These are phyloP conservation scores for Paecilomyces sp. DNA, from an alignment of 2,329 filamentous ascomycete species.

Conservation along the genomic window DNA sequence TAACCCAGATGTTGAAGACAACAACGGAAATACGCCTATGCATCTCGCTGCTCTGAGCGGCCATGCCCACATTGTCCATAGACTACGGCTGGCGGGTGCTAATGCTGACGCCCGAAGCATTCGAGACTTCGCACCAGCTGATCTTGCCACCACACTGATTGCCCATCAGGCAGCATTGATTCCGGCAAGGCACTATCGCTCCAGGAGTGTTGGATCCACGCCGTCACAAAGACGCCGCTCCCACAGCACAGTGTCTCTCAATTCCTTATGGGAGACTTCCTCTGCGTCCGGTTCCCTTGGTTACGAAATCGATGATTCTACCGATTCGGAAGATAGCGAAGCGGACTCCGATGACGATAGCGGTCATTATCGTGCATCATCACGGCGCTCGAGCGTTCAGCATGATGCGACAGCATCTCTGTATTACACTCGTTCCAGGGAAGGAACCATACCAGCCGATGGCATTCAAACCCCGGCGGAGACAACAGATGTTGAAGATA, in stretches of 20 bases:
- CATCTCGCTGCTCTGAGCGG: conserved; percentile 74
- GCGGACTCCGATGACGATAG: conserved; percentile 13
- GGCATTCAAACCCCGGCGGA: conserved; percentile 15
- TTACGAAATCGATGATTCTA: conserved; percentile 35
- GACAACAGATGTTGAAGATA: conserved; percentile 17
- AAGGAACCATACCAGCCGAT: conserved; percentile 9
- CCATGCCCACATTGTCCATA: conserved; percentile 67
- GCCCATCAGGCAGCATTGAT: conserved; percentile 58
- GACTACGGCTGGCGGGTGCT: conserved; percentile 65
- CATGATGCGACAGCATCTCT: conserved; percentile 20
- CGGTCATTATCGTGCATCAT: conserved; percentile 20
- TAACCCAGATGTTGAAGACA: conserved; percentile 66
- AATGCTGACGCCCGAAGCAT: conserved; percentile 64
- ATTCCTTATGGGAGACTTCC: conserved; percentile 59
- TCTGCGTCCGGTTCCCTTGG: conserved; percentile 39
- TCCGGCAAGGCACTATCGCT: conserved; percentile 56
- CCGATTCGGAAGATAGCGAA: conserved; percentile 19
- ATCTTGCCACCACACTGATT: conserved; percentile 60
- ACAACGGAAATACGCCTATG: conserved; percentile 72
- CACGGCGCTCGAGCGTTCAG: conserved; percentile 29
- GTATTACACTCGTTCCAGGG: conserved; percentile 11
- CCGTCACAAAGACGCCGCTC: conserved; percentile 47
- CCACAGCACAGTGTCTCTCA: conserved; percentile 61
- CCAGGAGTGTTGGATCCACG: conserved; percentile 55
- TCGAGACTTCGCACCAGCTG: conserved; percentile 62